Percentiles rank a stretch among this genome's conserved stretches.
These are phyloP conservation scores for Sphaerostilbella broomeana DNA, from an alignment of 2,329 filamentous ascomycete genomes.

Conservation along the genomic window DNA sequence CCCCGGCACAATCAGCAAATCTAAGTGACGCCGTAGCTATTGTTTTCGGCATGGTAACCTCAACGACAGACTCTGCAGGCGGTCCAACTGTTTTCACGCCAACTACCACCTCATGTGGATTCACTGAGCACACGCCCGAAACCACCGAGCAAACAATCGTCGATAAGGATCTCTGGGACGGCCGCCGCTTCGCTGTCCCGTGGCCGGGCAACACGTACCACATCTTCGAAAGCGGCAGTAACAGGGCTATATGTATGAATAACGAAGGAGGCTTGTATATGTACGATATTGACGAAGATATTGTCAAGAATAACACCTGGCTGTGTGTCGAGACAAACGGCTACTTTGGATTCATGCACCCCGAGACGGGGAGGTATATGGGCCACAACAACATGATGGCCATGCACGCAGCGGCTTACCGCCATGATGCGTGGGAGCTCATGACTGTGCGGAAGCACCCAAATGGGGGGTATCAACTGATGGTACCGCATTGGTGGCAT, in stretches of 20 bases:
- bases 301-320: conserved; percentile 3
- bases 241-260: conserved; percentile 12
- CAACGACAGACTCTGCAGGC: too few species aligned
- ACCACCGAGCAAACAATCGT: conserved; percentile 1
- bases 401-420: background rate
- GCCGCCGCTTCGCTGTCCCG: conserved; percentile 10
- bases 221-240: conserved; percentile 14
- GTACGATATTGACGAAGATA: background rate
- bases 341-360: conserved; percentile 13
- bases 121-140: background rate
- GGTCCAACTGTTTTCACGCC: too few species aligned
- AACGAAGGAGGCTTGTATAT: background rate
- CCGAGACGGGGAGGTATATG: conserved; percentile 6
- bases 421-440: conserved; percentile 4
- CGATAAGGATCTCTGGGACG: background rate
- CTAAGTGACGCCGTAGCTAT: too few species aligned
- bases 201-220: conserved; percentile 15
- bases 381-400: conserved; percentile 5
- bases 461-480: conserved; percentile 12
- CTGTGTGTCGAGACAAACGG: conserved; percentile 11
- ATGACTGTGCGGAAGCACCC: conserved; percentile 9
- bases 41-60: too few species aligned
- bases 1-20: too few species aligned
- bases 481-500: conserved; percentile 12
- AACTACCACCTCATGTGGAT: too few species aligned